Evolutionary conservation across 2,329 filamentous ascomycete species (phyloP), one percentile per base, ranked within the genome.

Genomic region (Botrytis sinoallii): DNA sequence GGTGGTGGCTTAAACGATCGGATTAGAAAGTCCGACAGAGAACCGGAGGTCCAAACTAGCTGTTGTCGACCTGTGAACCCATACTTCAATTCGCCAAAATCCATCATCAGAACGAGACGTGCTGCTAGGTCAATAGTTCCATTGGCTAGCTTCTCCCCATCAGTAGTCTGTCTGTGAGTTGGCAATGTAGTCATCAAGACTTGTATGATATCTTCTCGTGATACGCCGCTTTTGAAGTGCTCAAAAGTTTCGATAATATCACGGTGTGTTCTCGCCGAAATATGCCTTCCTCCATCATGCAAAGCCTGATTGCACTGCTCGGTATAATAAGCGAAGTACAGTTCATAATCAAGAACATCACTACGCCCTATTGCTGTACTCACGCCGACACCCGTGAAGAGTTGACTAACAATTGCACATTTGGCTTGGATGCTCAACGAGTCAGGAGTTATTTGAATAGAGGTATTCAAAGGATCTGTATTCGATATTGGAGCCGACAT

Each of bases 211-310:
- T 38, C 2, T 71, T 42, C 59, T n/a, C 22, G 42, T 22, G 32
- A 1, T 18, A 44, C 6, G 3, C 20, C 10, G 22, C 29, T 60
- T 46, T 72, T 73, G 32, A 75, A 22, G 32, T 73, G 29, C 14
- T 32, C 4, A 25, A 29, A 52, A 25, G 63, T 74, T 48, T 74
- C 61, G 4, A 73, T 8, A 20, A 74, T 61, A 46, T 74, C 73
- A n/a, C 25, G 29, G 35, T 76, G 72, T 6, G 59, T 74, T 65
- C 40, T 70, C 2, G 59, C 55, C 8, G 46, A 70, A 59, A 65
- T 63, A 1, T 75, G 69, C 42, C 69, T 69, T 40, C 61, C 71
- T 14, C 55, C 71, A 67, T 75, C 74, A 42, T 75, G 57, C 22
- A 74, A 32, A n/a, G n/a, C n/a, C n/a, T n/a, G n/a, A n/a, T n/a